A percentile compares a stretch with the other conserved stretches of the same genome.
These are phyloP conservation scores for Colletotrichum noveboracense DNA, from an alignment of 2,329 filamentous ascomycete species.

Conservation along the genomic window DNA sequence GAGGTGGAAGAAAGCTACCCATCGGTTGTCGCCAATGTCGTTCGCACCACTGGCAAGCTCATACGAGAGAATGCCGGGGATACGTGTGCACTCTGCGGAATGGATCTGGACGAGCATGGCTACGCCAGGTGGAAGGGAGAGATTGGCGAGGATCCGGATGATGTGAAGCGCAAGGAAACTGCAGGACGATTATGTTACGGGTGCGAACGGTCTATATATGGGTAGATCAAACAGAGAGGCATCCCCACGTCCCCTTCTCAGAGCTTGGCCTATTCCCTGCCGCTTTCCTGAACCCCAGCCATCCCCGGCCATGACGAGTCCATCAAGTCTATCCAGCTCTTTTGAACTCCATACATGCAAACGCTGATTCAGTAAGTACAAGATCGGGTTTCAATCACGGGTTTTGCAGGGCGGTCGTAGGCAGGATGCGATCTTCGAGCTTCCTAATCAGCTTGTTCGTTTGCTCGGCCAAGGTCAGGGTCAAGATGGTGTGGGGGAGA, in stretches of 20 bases:
- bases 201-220: constrained; percentile 69
- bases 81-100: constrained; percentile 73
- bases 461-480: constrained; percentile 91
- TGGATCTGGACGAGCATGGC: constrained; percentile 67
- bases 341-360: constrained; percentile 21
- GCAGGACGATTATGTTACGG: constrained; percentile 69
- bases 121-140: constrained; percentile 69
- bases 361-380: constrained; percentile 16
- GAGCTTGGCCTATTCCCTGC: not conserved
- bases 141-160: constrained; percentile 51
- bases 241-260: not conserved
- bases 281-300: not conserved
- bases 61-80: constrained; percentile 47
- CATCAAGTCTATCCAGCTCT: not conserved
- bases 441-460: constrained; percentile 91
- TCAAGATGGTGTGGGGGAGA: constrained; percentile 93
- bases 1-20: constrained; percentile 86
- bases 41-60: constrained; percentile 87
- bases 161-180: constrained; percentile 28
- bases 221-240: constrained; percentile 36
- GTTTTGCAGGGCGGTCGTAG: constrained; percentile 38
- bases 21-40: constrained; percentile 93
- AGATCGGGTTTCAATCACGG: constrained; percentile 22
- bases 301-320: not conserved
- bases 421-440: constrained; percentile 68